phyloP scores from a whole-genome alignment of 164 flowering plant species.

The Kingdonia uniflora region DNA sequence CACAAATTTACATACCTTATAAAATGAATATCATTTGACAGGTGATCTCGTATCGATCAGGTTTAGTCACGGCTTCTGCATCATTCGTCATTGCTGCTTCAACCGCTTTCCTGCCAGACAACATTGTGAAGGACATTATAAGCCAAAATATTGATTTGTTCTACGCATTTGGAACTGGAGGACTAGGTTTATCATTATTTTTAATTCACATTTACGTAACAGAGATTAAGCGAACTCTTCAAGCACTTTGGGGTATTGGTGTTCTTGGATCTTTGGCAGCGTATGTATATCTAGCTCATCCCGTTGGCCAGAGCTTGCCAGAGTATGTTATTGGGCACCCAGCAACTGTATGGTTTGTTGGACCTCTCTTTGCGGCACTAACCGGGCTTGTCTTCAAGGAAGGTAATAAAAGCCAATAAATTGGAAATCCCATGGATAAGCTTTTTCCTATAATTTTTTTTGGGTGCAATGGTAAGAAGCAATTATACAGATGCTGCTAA shows the following conservation, averaged over 20 bases:
- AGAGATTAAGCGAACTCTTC: slow-evolving; percentile 86
- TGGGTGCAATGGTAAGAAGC: no score
- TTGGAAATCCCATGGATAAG: no score
- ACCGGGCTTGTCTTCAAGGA: slow-evolving; percentile 97
- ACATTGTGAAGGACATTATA: slow-evolving; percentile 25
- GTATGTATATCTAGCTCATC: slow-evolving; percentile 43
- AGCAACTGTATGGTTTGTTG: slow-evolving; percentile 76
- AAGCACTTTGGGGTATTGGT: slow-evolving; percentile 81
- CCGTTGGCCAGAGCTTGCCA: slow-evolving; percentile 48
- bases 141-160: slow-evolving; percentile 37
- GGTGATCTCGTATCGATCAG: slow-evolving; percentile 78
- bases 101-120: slow-evolving; percentile 45
- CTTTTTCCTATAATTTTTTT: no score
- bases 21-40: slow-evolving; percentile 14
- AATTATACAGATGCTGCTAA: no score
- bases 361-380: slow-evolving; percentile 86
- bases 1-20: not conserved
- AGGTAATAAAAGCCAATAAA: slow-evolving; percentile 33
- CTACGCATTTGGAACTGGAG: slow-evolving; percentile 59
- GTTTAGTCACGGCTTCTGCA: slow-evolving; percentile 75
- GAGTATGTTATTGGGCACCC: slow-evolving; percentile 64
- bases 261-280: slow-evolving; percentile 60
- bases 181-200: slow-evolving; percentile 68
- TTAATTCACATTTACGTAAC: slow-evolving; percentile 93
- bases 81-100: slow-evolving; percentile 71